These are phyloP conservation scores for Aspergillus ostianus DNA, from an alignment of 495 filamentous ascomycete species.

Conservation along the genomic window DNA sequence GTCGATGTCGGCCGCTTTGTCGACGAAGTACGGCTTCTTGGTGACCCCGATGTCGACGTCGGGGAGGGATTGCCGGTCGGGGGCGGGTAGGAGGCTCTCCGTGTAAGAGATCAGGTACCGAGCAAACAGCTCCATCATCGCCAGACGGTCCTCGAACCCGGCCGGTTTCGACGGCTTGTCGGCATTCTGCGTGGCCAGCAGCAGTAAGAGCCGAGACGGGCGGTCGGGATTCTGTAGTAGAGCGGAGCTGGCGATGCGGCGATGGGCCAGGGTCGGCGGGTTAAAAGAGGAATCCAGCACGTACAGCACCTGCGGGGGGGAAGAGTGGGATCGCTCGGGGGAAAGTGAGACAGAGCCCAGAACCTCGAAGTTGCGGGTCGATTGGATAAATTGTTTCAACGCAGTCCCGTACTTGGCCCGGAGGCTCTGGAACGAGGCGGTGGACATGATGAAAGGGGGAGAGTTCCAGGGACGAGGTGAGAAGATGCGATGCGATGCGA, in stretches of 20 bases:
- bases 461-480: not conserved
- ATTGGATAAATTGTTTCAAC: conserved; percentile 57
- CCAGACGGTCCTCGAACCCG: conserved; percentile 73
- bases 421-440: conserved; percentile 41
- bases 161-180: conserved; percentile 89
- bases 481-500: not conserved
- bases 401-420: conserved; percentile 38
- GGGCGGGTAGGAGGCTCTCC: conserved; percentile 9
- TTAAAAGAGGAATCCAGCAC: conserved; percentile 97
- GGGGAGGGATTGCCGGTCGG: conserved; percentile 23
- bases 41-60: conserved; percentile 78
- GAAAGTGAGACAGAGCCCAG: conserved; percentile 50
- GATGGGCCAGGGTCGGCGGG: conserved; percentile 82
- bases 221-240: conserved; percentile 40
- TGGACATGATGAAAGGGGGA: conserved; percentile 8
- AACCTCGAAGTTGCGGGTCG: conserved; percentile 56
- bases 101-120: conserved; percentile 52
- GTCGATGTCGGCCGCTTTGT: conserved; percentile 73
- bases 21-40: conserved; percentile 77
- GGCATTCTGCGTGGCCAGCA: conserved; percentile 88
- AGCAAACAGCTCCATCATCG: conserved; percentile 84
- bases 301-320: conserved; percentile 54
- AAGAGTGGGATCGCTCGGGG: conserved; percentile 20
- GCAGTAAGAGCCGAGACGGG: conserved; percentile 63
- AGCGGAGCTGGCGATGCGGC: conserved; percentile 69